Percentiles rank a stretch among this genome's conserved stretches.
phyloP scores from a whole-genome alignment of 1,139 yeast species.

The Lodderomyces beijingensis region DNA sequence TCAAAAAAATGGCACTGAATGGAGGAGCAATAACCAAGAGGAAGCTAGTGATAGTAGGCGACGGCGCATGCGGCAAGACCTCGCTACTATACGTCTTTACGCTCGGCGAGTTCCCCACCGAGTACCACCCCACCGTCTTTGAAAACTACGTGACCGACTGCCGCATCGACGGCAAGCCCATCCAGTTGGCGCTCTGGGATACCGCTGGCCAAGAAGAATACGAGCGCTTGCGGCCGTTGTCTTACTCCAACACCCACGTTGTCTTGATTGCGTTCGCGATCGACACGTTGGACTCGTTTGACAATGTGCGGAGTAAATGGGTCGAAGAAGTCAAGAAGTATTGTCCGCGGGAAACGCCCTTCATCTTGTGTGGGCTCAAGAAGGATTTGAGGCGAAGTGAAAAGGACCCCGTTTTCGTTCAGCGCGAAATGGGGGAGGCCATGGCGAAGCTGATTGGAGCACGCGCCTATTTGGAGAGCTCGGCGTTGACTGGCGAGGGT shows the following conservation, averaged over 20 bases:
- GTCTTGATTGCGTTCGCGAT: constrained; percentile 69
- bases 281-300: constrained; percentile 65
- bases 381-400: constrained; percentile 50
- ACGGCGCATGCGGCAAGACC: constrained; percentile 95
- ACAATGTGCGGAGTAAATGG: constrained; percentile 70
- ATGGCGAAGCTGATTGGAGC: constrained; percentile 69
- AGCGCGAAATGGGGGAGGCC: constrained; percentile 49
- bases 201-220: constrained; percentile 96
- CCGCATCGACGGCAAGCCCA: constrained; percentile 87
- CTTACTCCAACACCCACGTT: constrained; percentile 73
- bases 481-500: constrained; percentile 76
- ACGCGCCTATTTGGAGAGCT: constrained; percentile 64
- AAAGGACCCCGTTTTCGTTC: constrained; percentile 33
- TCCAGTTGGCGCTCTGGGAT: constrained; percentile 89
- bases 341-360: constrained; percentile 59
- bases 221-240: constrained; percentile 75
- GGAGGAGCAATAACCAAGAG: constrained; percentile 50
- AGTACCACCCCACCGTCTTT: constrained; percentile 90
- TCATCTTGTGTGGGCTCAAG: constrained; percentile 64
- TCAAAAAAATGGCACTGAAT: too few species aligned
- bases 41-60: constrained; percentile 88
- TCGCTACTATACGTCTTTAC: constrained; percentile 89
- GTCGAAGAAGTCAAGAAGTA: constrained; percentile 63
- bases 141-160: constrained; percentile 94
- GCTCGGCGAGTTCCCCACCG: constrained; percentile 79